Base-by-base conservation (phyloP, 306 rosid species). In the Gynostemma pentaphyllum region DNA sequence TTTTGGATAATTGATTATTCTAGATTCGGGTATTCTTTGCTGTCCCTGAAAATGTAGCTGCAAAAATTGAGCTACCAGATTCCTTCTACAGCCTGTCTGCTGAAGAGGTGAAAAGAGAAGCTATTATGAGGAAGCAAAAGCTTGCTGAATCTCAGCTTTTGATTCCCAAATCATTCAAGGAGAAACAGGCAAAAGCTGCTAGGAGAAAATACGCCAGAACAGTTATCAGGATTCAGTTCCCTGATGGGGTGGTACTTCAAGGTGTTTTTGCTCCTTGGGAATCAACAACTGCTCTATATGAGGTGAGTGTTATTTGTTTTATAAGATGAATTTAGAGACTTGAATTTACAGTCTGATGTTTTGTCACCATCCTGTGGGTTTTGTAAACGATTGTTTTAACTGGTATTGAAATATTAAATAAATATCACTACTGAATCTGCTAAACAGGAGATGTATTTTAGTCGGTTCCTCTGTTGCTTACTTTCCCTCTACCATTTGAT, bases 221-320 rank as follows among this genome's bases (percentile, higher is more conserved):
- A 59, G 68, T 86, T 23, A 82, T 94, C 62, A 77, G 97, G 62
- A 69, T 94, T 70, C 97, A 94, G 71, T 94, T 94, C 81, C 97
- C 95, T 4, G 99, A 94, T 50, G 94, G 97, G 42, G 87, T 84
- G 69, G 90, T 88, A 61, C 99, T 94, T 69, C 99, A 88, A 81
- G 95, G 83, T 23, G 75, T 82, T 48, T 94, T 94, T 82, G 62
- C 78, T 63, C 95, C 99, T 27, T 79, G 79, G 78, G 99, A 94
- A 67, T 69, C 87, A 70, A 86, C 97, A 28, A 66, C 73, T 64
- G 67, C 85, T 67, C 79, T 94, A 40, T 94, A 94, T 19, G 85
- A 94, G 95, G 99, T 92, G 47, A 67, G 85, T 70, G 72, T 7
- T 46, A 41, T 22, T 40, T 41, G 26, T 21, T 49, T 22, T 26